phyloP scores from a whole-genome alignment of 371 early-diverging fungal species.

The Mortierella sp. region DNA sequence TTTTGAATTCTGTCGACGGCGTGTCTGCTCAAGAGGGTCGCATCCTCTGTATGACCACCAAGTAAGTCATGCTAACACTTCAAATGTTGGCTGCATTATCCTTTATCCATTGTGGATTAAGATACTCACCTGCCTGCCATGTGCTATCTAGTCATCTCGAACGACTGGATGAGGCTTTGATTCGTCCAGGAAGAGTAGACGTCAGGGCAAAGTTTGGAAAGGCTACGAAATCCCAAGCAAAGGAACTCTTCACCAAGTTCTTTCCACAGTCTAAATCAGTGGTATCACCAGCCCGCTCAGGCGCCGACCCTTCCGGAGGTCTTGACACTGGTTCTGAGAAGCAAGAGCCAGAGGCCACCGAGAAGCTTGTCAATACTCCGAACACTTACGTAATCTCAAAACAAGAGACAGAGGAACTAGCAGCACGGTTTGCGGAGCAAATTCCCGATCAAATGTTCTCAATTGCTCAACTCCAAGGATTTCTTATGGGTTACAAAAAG shows the following conservation, averaged over 20 bases:
- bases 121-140: constrained; percentile 11
- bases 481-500: constrained; percentile 66
- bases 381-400: constrained; percentile 35
- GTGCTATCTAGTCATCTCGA: constrained; percentile 73
- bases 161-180: constrained; percentile 93
- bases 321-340: not conserved
- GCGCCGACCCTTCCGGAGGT: not conserved
- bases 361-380: not conserved
- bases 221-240: constrained; percentile 77
- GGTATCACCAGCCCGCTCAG: not conserved
- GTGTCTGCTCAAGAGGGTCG: constrained; percentile 83
- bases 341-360: not conserved
- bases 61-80: constrained; percentile 54
- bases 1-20: constrained; percentile 89
- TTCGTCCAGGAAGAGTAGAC: constrained; percentile 98
- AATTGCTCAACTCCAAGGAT: constrained; percentile 73
- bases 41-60: constrained; percentile 87
- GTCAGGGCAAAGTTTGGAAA: constrained; percentile 86
- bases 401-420: constrained; percentile 46
- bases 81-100: constrained; percentile 10
- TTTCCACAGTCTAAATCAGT: constrained; percentile 27
- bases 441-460: constrained; percentile 65
- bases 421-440: constrained; percentile 57
- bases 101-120: not conserved
- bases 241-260: constrained; percentile 61